Conservation (phyloP, 192 early-diverging fungal species). For the Diversispora eburnea region DNA sequence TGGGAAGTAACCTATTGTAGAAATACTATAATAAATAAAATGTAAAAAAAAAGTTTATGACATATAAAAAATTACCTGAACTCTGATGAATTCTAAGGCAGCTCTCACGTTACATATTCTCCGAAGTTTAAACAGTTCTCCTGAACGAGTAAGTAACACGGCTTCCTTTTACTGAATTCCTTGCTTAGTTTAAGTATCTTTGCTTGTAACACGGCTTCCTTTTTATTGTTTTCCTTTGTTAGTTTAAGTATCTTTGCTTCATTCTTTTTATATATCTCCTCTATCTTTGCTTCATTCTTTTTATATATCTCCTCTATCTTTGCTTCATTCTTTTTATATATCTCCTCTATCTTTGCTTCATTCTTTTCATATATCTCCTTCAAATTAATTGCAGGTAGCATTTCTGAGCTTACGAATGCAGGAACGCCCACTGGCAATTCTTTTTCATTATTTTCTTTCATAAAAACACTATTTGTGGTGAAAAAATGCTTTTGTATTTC, state of each 20-base stretch:
- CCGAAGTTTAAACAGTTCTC: conserved; percentile 1
- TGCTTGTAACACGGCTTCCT: background rate
- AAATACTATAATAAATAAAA: conserved; percentile 2
- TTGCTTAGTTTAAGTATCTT: background rate
- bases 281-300: background rate
- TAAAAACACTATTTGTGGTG: background rate
- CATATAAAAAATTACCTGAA: background rate
- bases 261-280: background rate
- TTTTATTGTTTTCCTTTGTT: background rate
- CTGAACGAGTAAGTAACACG: background rate
- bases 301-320: background rate
- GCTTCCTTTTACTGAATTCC: background rate
- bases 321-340: background rate
- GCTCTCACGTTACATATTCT: conserved; percentile 1
- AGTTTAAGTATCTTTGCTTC: background rate
- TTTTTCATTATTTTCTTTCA: background rate
- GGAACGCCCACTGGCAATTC: background rate
- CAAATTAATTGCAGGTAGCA: background rate
- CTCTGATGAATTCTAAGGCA: background rate
- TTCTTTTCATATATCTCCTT: background rate
- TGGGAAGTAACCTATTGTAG: conserved; percentile 8
- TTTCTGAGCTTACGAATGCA: background rate
- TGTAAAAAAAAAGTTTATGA: background rate
- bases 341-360: background rate
- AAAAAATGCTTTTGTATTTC: background rate